Evolutionary conservation across 164 flowering plant genomes (phyloP).

Genomic region (Chloranthus sessilifolius): DNA sequence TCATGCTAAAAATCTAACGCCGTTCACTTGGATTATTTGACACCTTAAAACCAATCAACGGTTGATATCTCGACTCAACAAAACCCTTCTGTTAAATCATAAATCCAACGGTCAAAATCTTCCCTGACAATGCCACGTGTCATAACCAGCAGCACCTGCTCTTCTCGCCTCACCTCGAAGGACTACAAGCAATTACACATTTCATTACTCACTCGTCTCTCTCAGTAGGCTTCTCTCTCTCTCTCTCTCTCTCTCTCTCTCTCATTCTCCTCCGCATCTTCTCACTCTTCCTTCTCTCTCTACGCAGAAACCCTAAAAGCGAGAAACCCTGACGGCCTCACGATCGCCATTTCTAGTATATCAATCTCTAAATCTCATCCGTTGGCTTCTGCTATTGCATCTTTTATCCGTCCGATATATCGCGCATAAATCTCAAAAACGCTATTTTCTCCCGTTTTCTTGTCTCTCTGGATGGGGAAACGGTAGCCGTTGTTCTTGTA

Average conservation of each 20-base stretch:
- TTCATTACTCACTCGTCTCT: conserved; percentile 7
- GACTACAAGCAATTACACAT: conserved; percentile 14
- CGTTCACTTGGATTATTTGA: too few species aligned
- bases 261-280: not conserved
- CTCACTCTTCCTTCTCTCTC: conserved; percentile 5
- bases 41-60: conserved; percentile 28
- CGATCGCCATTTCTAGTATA: not conserved
- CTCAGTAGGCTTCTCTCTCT: not conserved
- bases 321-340: not conserved
- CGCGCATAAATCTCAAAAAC: too few species aligned
- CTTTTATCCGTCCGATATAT: too few species aligned
- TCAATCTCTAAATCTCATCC: not conserved
- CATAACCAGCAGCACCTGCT: conserved; percentile 4
- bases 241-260: conserved; percentile 8
- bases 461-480: conserved; percentile 14
- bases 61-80: conserved; percentile 1
- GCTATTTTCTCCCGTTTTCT: not conserved
- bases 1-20: too few species aligned
- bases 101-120: conserved; percentile 11
- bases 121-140: conserved; percentile 14
- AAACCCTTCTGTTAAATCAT: not conserved
- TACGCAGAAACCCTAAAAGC: too few species aligned
- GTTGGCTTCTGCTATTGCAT: too few species aligned
- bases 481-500: conserved; percentile 9
- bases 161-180: conserved; percentile 25